Evolutionary conservation across 2,329 filamentous ascomycete species (phyloP).

Genomic region (Cucurbitaria berberidis): DNA sequence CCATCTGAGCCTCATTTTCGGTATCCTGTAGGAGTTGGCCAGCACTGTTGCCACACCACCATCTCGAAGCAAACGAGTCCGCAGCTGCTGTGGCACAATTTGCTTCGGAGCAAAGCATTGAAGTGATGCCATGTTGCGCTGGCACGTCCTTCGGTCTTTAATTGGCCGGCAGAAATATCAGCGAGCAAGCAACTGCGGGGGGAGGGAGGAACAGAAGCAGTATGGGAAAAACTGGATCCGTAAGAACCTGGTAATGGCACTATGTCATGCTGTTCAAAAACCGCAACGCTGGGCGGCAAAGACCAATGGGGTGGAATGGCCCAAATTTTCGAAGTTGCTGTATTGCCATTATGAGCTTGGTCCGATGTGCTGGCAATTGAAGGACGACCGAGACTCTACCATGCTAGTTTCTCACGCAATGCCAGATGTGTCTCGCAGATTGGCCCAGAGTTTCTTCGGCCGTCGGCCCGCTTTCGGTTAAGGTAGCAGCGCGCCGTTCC

Average conservation of each 20-base stretch:
- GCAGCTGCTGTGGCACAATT: constrained; percentile 30
- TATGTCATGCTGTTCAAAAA: constrained; percentile 37
- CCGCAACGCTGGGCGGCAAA: constrained; percentile 25
- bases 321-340: constrained; percentile 21
- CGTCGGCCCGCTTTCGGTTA: constrained; percentile 31
- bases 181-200: constrained; percentile 33
- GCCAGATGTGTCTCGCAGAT: constrained; percentile 39
- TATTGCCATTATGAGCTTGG: constrained; percentile 34
- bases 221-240: constrained; percentile 32
- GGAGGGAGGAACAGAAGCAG: constrained; percentile 27
- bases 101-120: constrained; percentile 25
- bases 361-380: constrained; percentile 42
- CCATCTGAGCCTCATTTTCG: constrained; percentile 33
- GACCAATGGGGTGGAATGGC: constrained; percentile 33
- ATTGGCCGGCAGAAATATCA: constrained; percentile 38
- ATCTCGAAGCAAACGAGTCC: constrained; percentile 26
- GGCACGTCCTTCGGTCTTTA: constrained; percentile 32
- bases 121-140: constrained; percentile 39
- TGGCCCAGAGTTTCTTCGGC: constrained; percentile 28
- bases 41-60: constrained; percentile 32
- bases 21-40: constrained; percentile 25
- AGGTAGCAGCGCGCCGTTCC: constrained; percentile 38
- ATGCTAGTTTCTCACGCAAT: constrained; percentile 34
- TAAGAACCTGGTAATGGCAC: constrained; percentile 34
- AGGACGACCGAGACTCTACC: constrained; percentile 30